Percentiles rank a stretch among this genome's conserved stretches.
Evolutionary conservation across 2,329 filamentous ascomycete genomes (phyloP).

Genomic region (Xylaria sp.): DNA sequence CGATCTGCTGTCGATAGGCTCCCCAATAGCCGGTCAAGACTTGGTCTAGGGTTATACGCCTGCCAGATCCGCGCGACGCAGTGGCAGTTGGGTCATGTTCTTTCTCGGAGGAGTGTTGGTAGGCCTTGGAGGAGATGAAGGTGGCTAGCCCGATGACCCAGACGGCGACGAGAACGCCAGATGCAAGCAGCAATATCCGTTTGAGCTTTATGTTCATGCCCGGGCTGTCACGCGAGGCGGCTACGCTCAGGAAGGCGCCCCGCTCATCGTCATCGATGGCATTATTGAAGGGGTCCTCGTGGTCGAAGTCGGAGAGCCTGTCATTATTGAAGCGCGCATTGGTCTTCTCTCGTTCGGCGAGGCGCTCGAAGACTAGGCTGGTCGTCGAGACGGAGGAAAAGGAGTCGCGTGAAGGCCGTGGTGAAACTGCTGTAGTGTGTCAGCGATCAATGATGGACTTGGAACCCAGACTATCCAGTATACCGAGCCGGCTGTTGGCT

Average conservation of each 20-base stretch:
- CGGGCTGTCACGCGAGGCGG: slow-evolving; percentile 56
- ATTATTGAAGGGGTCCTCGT: slow-evolving; percentile 60
- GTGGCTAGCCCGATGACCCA: slow-evolving; percentile 76
- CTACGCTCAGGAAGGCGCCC: slow-evolving; percentile 63
- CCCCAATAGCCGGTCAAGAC: slow-evolving; percentile 74
- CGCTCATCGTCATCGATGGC: slow-evolving; percentile 56
- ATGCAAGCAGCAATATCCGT: slow-evolving; percentile 70
- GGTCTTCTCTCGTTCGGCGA: slow-evolving; percentile 66
- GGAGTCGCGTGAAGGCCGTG: slow-evolving; percentile 66
- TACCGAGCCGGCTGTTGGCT: neutral
- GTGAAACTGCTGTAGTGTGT: slow-evolving; percentile 44
- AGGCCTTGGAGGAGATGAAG: slow-evolving; percentile 73
- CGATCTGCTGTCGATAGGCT: slow-evolving; percentile 72
- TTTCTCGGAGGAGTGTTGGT: slow-evolving; percentile 70
- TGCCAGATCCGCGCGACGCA: slow-evolving; percentile 69
- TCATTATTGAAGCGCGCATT: slow-evolving; percentile 41
- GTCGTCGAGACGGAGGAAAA: slow-evolving; percentile 84
- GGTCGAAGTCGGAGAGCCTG: slow-evolving; percentile 53
- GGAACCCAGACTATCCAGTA: neutral
- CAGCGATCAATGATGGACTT: neutral
- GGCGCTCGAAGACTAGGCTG: slow-evolving; percentile 82
- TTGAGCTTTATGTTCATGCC: slow-evolving; percentile 74
- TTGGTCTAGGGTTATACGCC: slow-evolving; percentile 78
- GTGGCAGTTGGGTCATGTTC: slow-evolving; percentile 77
- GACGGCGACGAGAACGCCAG: slow-evolving; percentile 69